Conservation (phyloP, 345 rosid species). For the Mercurialis annua region DNA sequence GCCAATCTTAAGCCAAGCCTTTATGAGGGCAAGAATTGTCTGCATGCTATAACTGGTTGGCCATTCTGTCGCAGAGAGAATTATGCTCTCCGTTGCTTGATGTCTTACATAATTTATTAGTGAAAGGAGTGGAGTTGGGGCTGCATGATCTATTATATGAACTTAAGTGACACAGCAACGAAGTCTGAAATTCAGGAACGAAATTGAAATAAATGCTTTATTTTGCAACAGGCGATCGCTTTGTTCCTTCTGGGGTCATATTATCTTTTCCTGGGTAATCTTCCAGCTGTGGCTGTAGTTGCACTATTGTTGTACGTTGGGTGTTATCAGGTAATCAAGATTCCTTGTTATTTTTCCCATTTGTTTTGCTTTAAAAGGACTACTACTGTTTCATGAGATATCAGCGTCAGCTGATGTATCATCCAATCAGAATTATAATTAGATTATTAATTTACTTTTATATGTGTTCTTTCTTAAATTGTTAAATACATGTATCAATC, state of each 20-base stretch:
- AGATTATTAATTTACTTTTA: neutral
- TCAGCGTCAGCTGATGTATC: neutral
- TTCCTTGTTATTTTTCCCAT: slow-evolving; percentile 9
- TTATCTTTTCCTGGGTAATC: slow-evolving; percentile 68
- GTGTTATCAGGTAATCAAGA: slow-evolving; percentile 81
- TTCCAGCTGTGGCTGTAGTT: slow-evolving; percentile 63
- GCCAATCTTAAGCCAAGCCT: slow-evolving; percentile 10
- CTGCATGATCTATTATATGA: slow-evolving; percentile 9
- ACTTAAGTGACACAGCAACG: neutral
- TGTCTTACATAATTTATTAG: neutral
- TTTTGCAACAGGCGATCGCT: slow-evolving; percentile 59
- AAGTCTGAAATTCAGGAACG: slow-evolving; percentile 4
- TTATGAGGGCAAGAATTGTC: slow-evolving; percentile 10
- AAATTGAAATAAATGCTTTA: slow-evolving; percentile 17
- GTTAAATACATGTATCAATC: no score
- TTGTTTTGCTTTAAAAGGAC: slow-evolving; percentile 4
- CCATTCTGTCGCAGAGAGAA: neutral
- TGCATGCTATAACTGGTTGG: neutral
- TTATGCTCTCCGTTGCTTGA: slow-evolving; percentile 2
- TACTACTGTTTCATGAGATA: neutral
- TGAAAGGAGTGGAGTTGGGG: slow-evolving; percentile 2
- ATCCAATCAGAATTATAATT: neutral
- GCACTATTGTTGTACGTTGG: slow-evolving; percentile 88
- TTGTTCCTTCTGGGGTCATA: slow-evolving; percentile 87
- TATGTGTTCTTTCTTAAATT: no score